Conservation (phyloP, 805 yeast species). For the Cyberlindnera xishuangbannaensis region DNA sequence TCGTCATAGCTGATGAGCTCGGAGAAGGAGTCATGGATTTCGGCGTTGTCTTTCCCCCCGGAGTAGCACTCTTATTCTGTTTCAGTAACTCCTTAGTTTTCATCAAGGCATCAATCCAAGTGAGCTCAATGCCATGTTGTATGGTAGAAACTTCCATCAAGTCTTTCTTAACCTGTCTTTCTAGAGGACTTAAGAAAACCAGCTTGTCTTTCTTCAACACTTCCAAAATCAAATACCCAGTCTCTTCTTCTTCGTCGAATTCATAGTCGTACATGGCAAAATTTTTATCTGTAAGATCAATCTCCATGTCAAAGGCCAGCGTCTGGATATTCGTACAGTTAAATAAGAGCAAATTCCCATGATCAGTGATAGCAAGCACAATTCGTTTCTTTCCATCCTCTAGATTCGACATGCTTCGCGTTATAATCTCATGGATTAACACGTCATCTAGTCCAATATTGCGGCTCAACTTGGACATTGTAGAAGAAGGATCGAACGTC, state of each 20-base stretch:
- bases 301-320: constrained; percentile 25
- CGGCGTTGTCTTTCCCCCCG: constrained; percentile 4
- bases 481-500: constrained; percentile 16
- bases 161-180: constrained; percentile 16
- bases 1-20: no score
- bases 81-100: constrained; percentile 55
- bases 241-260: constrained; percentile 51
- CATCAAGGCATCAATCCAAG: constrained; percentile 68
- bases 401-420: constrained; percentile 17
- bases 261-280: constrained; percentile 80
- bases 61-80: constrained; percentile 13
- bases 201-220: constrained; percentile 50
- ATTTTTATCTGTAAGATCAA: constrained; percentile 42
- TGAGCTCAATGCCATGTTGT: constrained; percentile 36
- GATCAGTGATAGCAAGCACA: constrained; percentile 28
- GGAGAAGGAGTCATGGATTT: constrained; percentile 5
- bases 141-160: constrained; percentile 30
- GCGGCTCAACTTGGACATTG: constrained; percentile 3
- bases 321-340: constrained; percentile 16
- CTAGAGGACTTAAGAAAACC: constrained; percentile 45
- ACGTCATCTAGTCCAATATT: constrained; percentile 23
- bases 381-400: constrained; percentile 21
- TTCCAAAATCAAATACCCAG: constrained; percentile 63
- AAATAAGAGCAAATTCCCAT: constrained; percentile 29
- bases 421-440: constrained; percentile 29